A percentile compares a stretch with the other conserved stretches of the same genome.
These are phyloP conservation scores for Kazachstania bromeliacearum DNA, from an alignment of 805 yeast species.

Conservation along the genomic window DNA sequence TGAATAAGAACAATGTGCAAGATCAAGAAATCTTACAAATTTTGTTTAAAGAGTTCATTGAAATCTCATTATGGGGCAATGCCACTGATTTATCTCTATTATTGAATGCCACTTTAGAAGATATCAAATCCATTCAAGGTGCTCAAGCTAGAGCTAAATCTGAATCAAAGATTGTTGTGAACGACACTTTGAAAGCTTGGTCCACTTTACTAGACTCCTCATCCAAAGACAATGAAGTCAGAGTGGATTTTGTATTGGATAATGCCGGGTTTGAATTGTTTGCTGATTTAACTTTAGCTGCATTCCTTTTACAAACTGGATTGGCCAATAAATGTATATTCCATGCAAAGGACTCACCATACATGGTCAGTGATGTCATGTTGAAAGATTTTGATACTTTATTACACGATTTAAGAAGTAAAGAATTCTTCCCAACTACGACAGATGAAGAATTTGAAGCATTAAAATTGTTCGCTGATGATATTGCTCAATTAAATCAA, in stretches of 20 bases:
- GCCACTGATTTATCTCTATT: conserved; percentile 89
- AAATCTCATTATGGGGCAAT: conserved; percentile 94
- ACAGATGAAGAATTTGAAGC: conserved; percentile 29
- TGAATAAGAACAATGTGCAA: conserved; percentile 5
- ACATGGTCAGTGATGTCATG: conserved; percentile 97
- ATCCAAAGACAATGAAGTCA: conserved; percentile 19
- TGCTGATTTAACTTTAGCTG: conserved; percentile 63
- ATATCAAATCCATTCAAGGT: conserved; percentile 85
- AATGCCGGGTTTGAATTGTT: conserved; percentile 93
- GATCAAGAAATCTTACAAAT: conserved; percentile 39
- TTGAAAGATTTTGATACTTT: conserved; percentile 63
- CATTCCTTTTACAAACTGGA: conserved; percentile 63
- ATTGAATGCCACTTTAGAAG: conserved; percentile 82
- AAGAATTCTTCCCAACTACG: conserved; percentile 37
- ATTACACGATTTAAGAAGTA: conserved; percentile 45
- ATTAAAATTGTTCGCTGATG: conserved; percentile 39
- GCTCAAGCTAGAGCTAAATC: conserved; percentile 75
- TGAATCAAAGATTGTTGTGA: conserved; percentile 65
- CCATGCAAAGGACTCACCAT: conserved; percentile 86
- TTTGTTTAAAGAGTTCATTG: conserved; percentile 73
- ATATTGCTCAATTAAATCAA: conserved; percentile 35
- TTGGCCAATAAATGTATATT: conserved; percentile 55
- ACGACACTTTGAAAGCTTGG: conserved; percentile 71
- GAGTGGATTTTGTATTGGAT: conserved; percentile 80
- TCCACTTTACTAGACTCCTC: conserved; percentile 27